phyloP scores from a whole-genome alignment of 164 flowering plant species.

The Echeveria elegans region DNA sequence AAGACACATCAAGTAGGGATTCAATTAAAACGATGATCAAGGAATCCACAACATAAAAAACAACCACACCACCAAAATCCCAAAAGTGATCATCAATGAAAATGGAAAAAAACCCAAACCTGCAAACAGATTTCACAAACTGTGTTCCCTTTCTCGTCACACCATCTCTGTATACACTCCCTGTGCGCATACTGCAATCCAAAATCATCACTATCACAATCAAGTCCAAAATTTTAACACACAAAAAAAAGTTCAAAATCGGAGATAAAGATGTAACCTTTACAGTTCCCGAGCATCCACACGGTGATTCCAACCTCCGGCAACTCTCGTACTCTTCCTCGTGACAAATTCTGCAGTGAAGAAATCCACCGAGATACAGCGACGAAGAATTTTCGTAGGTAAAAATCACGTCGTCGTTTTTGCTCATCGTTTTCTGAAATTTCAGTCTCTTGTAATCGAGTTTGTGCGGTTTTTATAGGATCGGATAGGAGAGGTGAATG shows the following conservation, averaged over 20 bases:
- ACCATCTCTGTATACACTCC: constrained; percentile 17
- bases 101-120: background rate
- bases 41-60: background rate
- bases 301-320: constrained; percentile 61
- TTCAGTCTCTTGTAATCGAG: background rate
- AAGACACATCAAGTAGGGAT: background rate
- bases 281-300: constrained; percentile 85
- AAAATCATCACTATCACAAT: background rate
- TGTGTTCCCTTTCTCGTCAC: constrained; percentile 16
- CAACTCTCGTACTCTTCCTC: constrained; percentile 59
- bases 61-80: background rate
- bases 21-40: background rate
- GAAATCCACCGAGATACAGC: background rate
- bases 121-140: constrained; percentile 16
- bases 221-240: background rate
- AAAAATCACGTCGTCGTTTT: background rate
- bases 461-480: background rate
- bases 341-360: constrained; percentile 80
- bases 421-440: background rate
- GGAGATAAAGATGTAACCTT: constrained; percentile 35
- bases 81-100: background rate
- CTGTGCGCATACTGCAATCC: constrained; percentile 16
- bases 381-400: background rate
- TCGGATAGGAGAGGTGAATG: background rate
- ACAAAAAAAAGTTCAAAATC: background rate